Evolutionary conservation across 345 rosid species (phyloP).

Genomic region (Euphorbia lathyris): DNA sequence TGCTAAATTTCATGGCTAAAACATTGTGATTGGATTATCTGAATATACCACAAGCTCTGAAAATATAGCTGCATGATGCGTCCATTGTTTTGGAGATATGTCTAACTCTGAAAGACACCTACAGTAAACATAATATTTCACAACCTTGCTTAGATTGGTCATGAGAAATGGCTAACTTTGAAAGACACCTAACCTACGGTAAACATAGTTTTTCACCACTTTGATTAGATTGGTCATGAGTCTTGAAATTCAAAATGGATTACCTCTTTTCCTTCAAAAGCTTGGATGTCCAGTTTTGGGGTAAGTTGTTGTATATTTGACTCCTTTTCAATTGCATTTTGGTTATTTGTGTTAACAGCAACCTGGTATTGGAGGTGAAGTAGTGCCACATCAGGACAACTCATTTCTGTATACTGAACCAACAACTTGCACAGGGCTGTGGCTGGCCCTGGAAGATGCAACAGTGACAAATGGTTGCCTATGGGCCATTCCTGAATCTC

Average conservation of each 20-base stretch:
- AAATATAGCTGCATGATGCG: neutral
- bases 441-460: conserved; percentile 96
- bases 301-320: neutral
- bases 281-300: neutral
- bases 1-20: conserved; percentile 1
- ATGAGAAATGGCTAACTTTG: neutral
- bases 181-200: neutral
- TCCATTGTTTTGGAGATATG: neutral
- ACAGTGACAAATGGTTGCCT: conserved; percentile 80
- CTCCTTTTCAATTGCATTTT: neutral
- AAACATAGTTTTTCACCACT: neutral
- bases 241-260: neutral
- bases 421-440: conserved; percentile 82
- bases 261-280: neutral
- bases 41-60: neutral
- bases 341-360: conserved; percentile 45
- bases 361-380: conserved; percentile 99
- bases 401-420: conserved; percentile 90
- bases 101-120: neutral
- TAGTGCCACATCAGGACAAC: conserved; percentile 91
- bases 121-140: neutral
- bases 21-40: neutral
- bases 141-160: neutral
- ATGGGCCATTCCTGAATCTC: conserved; percentile 98
- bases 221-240: neutral